Evolutionary conservation across 2,329 filamentous ascomycete species (phyloP), one percentile per base, ranked within the genome.

Genomic region (Penicillium freii): DNA sequence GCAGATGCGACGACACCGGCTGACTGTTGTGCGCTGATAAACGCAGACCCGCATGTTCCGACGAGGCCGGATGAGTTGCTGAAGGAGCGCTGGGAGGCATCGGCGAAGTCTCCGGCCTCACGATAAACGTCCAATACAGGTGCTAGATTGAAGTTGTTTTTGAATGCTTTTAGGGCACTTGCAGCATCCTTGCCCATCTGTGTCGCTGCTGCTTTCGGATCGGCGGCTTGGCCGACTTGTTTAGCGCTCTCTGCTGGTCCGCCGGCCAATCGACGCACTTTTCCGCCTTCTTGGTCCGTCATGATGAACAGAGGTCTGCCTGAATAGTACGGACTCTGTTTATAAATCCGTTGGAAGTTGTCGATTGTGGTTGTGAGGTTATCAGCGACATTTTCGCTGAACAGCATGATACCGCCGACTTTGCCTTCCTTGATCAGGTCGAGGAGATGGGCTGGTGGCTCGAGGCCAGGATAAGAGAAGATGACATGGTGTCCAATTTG

Each of bases 251-350:
- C 39, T 3, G 52, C 59, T 19, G 69, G 68, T 4, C 69, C 67
- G 7, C 69, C 68, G 5, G 66, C 59, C 0, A 73, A 46, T 8
- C 68, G 66, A 38, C 59, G 59, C 4, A 73, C 62, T n/a, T 68
- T 10, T 10, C 69, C 70, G 7, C 71, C 71, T 52, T 73, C 71
- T 45, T 73, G 71, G 54, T 73, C 70, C 4, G 68, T 72, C 66
- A 71, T 66, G 49, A 72, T 69, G 5, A 70, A 53, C 1, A 73
- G 58, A 1, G 71, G 69, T 13, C 54, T 54, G 8, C 67, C 69
- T 6, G 50, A 19, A 40, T 70, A 66, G 5, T 56, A 59, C 0
- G 58, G 50, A 29, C 63, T 65, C 9, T 63, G 42, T 8, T 58
- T 57, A 27, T 69, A 72, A 6, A 64, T 52, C 21, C 56, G 44